These are phyloP conservation scores for Kalmanozyma brasiliensis DNA, from an alignment of 1,284 basidiomycete species.

Conservation along the genomic window DNA sequence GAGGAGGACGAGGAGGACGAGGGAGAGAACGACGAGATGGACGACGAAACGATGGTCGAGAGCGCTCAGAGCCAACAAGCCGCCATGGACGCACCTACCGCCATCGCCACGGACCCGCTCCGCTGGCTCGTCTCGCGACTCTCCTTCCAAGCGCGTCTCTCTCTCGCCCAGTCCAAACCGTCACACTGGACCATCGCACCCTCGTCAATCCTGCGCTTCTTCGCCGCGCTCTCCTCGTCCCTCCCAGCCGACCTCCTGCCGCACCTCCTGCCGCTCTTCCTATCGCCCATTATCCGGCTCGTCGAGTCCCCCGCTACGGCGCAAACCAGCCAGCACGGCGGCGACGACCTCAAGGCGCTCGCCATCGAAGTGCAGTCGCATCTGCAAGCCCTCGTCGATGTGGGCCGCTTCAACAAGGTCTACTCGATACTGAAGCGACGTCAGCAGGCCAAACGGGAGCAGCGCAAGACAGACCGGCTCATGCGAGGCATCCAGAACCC, in stretches of 20 bases:
- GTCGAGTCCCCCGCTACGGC: constrained; percentile 78
- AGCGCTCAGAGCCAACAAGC: constrained; percentile 52
- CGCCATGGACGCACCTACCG: constrained; percentile 22
- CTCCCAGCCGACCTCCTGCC: constrained; percentile 69
- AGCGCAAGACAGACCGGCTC: constrained; percentile 77
- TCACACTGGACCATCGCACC: constrained; percentile 81
- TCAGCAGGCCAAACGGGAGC: constrained; percentile 76
- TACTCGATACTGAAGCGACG: constrained; percentile 84
- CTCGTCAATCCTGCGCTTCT: constrained; percentile 77
- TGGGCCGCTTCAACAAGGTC: constrained; percentile 79
- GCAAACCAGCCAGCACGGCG: constrained; percentile 68
- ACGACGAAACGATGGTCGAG: constrained; percentile 32
- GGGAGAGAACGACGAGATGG: constrained; percentile 43
- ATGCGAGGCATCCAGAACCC: constrained; percentile 63
- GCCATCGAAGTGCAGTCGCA: constrained; percentile 88
- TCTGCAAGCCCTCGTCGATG: constrained; percentile 85
- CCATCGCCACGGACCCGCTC: constrained; percentile 73
- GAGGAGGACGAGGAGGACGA: constrained; percentile 55
- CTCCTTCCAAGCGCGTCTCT: constrained; percentile 80
- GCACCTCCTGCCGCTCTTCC: constrained; percentile 81
- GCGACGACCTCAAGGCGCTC: constrained; percentile 82
- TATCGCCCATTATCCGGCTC: constrained; percentile 87
- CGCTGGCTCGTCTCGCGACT: constrained; percentile 93
- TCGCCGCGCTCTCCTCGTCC: constrained; percentile 43
- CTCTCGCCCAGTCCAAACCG: constrained; percentile 61